These are phyloP conservation scores for Hypoxylon rubiginosum DNA, from an alignment of 2,329 filamentous ascomycete genomes.

Conservation along the genomic window DNA sequence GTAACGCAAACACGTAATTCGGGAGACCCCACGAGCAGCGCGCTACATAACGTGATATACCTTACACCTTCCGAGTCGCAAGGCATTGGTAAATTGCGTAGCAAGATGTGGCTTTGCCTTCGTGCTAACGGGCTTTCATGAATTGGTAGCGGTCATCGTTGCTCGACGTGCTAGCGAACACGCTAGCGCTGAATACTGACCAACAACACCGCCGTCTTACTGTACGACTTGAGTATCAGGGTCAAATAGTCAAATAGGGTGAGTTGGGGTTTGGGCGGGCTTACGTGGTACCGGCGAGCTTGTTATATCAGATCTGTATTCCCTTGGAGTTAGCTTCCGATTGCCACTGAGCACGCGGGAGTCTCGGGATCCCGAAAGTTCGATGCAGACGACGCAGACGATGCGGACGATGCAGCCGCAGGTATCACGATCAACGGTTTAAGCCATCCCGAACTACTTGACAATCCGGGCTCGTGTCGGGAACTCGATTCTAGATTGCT, in stretches of 20 bases:
- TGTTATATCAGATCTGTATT: slow-evolving; percentile 29
- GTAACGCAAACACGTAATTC: slow-evolving; percentile 28
- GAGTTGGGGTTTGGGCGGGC: slow-evolving; percentile 20
- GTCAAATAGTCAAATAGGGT: slow-evolving; percentile 10
- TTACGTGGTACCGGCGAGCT: slow-evolving; percentile 30
- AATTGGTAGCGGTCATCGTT: slow-evolving; percentile 9
- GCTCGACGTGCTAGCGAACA: slow-evolving; percentile 7
- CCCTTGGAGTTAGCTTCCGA: slow-evolving; percentile 32
- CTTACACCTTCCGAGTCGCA: not conserved
- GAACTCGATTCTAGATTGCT: slow-evolving; percentile 7
- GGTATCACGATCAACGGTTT: slow-evolving; percentile 16
- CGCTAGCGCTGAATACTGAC: not conserved
- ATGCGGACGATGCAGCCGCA: slow-evolving; percentile 22
- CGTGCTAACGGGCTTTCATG: not conserved
- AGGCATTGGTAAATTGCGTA: not conserved
- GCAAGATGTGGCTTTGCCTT: slow-evolving; percentile 3
- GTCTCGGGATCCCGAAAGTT: slow-evolving; percentile 22
- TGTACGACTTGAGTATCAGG: slow-evolving; percentile 22
- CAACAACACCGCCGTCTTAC: slow-evolving; percentile 25
- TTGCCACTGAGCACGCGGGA: slow-evolving; percentile 28
- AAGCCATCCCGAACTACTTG: not conserved
- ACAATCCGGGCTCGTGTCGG: not conserved
- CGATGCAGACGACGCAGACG: not conserved
- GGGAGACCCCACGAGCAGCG: slow-evolving; percentile 9
- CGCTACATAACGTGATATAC: slow-evolving; percentile 2